Evolutionary conservation across 2,329 filamentous ascomycete species (phyloP).

Genomic region (Blumeria hordei): DNA sequence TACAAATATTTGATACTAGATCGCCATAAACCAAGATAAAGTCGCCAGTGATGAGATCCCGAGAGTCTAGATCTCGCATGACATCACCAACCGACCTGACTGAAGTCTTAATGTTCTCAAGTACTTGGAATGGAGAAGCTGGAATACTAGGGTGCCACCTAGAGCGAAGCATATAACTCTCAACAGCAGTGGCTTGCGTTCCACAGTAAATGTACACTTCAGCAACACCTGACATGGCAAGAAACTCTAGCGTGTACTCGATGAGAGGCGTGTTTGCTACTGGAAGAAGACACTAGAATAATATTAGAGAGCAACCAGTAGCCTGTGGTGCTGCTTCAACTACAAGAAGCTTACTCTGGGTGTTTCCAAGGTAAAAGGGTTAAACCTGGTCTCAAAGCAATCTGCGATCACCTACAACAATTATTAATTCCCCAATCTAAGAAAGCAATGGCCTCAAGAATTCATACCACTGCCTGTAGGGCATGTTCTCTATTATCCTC

Average conservation of each 20-base stretch:
- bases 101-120: constrained; percentile 68
- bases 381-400: constrained; percentile 80
- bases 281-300: constrained; percentile 61
- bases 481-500: constrained; percentile 16
- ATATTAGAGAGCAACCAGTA: constrained; percentile 2
- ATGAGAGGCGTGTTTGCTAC: constrained; percentile 86
- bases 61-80: constrained; percentile 75
- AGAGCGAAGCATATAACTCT: constrained; percentile 63
- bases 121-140: constrained; percentile 43
- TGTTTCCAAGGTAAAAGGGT: constrained; percentile 67
- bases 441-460: neutral
- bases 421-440: neutral
- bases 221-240: constrained; percentile 84
- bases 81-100: constrained; percentile 80
- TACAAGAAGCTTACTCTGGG: constrained; percentile 43
- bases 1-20: constrained; percentile 65
- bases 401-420: constrained; percentile 55
- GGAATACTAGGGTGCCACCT: constrained; percentile 46
- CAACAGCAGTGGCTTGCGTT: constrained; percentile 65
- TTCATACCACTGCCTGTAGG: constrained; percentile 16
- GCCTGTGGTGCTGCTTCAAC: neutral
- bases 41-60: constrained; percentile 65
- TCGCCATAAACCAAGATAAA: constrained; percentile 88
- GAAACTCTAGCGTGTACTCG: constrained; percentile 91
- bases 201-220: constrained; percentile 85